These are phyloP conservation scores for Neonectria sp. DNA, from an alignment of 2,329 filamentous ascomycete species.

Conservation along the genomic window DNA sequence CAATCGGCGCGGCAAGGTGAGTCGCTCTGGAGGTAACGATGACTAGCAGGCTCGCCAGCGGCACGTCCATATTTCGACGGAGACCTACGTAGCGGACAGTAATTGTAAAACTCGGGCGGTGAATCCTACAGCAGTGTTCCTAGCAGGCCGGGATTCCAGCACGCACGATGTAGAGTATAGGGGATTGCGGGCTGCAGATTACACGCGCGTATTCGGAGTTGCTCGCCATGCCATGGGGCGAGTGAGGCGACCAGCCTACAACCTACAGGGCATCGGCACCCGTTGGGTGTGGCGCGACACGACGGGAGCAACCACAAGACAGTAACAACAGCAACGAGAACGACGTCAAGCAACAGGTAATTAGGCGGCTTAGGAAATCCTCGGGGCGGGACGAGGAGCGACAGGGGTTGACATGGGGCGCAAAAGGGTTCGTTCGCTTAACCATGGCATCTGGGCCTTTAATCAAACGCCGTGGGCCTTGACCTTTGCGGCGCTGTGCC, in stretches of 20 bases:
- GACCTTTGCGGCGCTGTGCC: neutral
- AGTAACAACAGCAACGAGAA: neutral
- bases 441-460: constrained; percentile 19
- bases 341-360: neutral
- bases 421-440: constrained; percentile 30
- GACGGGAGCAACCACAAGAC: constrained; percentile 9
- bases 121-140: neutral
- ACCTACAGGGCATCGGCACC: constrained; percentile 6
- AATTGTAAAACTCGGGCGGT: neutral
- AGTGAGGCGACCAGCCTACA: constrained; percentile 10
- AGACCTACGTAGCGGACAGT: neutral
- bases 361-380: constrained; percentile 5
- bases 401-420: constrained; percentile 12
- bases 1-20: neutral
- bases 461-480: constrained; percentile 21
- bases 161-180: constrained; percentile 1
- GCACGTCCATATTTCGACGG: neutral
- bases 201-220: constrained; percentile 9
- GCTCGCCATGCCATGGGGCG: constrained; percentile 20
- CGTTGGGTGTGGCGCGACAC: constrained; percentile 30
- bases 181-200: constrained; percentile 4
- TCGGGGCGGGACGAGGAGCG: constrained; percentile 13
- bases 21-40: constrained; percentile 3
- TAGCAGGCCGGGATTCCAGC: neutral
- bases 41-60: neutral